Percentiles rank a stretch among this genome's conserved stretches.
phyloP scores from a whole-genome alignment of 75 land plant species.

The Selaginella tamariscina region DNA sequence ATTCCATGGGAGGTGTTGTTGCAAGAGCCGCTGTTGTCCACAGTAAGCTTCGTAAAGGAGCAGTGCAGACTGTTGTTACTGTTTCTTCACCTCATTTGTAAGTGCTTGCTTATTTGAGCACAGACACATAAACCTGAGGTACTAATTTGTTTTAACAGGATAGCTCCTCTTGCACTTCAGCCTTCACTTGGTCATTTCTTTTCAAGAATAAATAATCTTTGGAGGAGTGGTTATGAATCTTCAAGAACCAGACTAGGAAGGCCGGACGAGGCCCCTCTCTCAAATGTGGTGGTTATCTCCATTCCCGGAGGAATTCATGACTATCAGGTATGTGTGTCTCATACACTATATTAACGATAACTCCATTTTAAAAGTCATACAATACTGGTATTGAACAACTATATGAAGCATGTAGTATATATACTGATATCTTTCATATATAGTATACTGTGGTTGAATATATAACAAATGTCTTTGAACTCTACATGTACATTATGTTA shows the following conservation, averaged over 20 bases:
- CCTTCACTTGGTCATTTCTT: slow-evolving; percentile 83
- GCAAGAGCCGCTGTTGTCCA: slow-evolving; percentile 92
- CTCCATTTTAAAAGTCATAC: too few relatives aligned
- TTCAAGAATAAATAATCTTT: slow-evolving; percentile 58
- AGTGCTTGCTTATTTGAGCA: slow-evolving; percentile 9
- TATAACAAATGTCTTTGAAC: neutral
- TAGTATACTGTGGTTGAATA: too few relatives aligned
- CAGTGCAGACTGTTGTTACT: slow-evolving; percentile 76
- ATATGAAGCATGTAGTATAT: neutral
- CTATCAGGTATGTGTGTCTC: slow-evolving; percentile 54
- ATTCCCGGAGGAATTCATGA: slow-evolving; percentile 77
- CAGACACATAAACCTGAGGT: too few relatives aligned
- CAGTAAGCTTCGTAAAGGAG: slow-evolving; percentile 58
- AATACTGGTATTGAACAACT: too few relatives aligned
- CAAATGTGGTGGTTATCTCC: slow-evolving; percentile 72
- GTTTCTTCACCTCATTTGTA: slow-evolving; percentile 94
- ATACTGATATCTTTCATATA: too few relatives aligned
- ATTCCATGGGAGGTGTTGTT: slow-evolving; percentile 99
- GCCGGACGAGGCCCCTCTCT: slow-evolving; percentile 36
- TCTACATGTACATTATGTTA: neutral
- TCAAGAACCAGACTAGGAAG: slow-evolving; percentile 29
- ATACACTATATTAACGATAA: neutral
- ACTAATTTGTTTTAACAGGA: slow-evolving; percentile 31
- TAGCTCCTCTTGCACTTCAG: slow-evolving; percentile 84
- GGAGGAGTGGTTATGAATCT: slow-evolving; percentile 61